phyloP scores from a whole-genome alignment of 2,329 filamentous ascomycete species.

The Coleophoma eucalyptorum region DNA sequence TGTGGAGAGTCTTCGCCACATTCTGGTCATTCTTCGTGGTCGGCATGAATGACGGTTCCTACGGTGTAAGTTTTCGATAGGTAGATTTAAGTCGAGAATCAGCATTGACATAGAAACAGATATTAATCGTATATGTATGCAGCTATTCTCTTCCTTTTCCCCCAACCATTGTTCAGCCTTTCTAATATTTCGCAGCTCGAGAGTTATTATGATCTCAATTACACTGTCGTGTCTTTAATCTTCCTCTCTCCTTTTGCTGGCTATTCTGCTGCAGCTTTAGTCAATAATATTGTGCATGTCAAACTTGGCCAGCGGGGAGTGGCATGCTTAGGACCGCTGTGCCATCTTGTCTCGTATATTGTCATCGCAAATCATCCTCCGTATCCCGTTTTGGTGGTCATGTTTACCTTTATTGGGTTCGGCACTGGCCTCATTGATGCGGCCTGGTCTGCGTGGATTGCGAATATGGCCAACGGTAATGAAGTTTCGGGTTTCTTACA shows the following conservation, averaged over 20 bases:
- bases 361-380: constrained; percentile 63
- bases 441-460: constrained; percentile 56
- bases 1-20: not conserved
- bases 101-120: not conserved
- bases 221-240: constrained; percentile 58
- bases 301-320: constrained; percentile 65
- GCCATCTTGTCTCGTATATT: constrained; percentile 60
- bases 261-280: constrained; percentile 56
- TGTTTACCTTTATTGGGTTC: constrained; percentile 61
- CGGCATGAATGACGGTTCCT: not conserved
- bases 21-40: not conserved
- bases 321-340: constrained; percentile 58
- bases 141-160: not conserved
- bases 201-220: constrained; percentile 55
- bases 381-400: constrained; percentile 59
- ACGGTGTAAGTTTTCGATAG: not conserved
- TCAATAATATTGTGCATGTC: constrained; percentile 58
- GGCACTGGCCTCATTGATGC: constrained; percentile 64
- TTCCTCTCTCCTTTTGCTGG: constrained; percentile 63
- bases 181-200: constrained; percentile 40
- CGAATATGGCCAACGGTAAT: constrained; percentile 63
- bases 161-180: not conserved
- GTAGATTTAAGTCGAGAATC: not conserved
- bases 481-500: constrained; percentile 70
- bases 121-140: not conserved